phyloP scores from a whole-genome alignment of 73 alveolate species.

The Tetrahymena elliotti region DNA sequence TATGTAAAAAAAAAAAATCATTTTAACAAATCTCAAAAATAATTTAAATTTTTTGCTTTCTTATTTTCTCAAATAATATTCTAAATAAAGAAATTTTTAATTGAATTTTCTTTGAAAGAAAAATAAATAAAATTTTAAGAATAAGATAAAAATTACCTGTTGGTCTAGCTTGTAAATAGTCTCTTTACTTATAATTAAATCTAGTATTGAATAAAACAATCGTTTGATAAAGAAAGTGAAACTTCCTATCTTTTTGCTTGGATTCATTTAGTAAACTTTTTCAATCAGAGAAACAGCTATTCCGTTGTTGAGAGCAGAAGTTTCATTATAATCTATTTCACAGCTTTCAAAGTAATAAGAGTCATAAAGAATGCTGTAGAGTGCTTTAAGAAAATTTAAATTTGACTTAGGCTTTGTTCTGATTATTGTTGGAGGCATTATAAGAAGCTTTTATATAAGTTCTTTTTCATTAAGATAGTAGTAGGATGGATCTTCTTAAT shows the following conservation, averaged over 20 bases:
- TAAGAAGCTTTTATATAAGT: background rate
- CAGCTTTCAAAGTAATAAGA: background rate
- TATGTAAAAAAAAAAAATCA: too few relatives aligned
- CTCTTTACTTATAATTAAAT: background rate
- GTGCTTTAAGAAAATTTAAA: background rate
- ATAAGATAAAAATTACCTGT: background rate
- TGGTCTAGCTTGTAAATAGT: background rate
- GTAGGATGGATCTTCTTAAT: background rate
- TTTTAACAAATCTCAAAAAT: too few relatives aligned
- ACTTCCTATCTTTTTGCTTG: background rate
- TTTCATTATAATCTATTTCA: background rate
- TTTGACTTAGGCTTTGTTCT: background rate
- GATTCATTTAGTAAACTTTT: background rate
- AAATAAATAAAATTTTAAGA: background rate
- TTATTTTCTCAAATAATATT: too few relatives aligned
- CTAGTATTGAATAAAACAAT: background rate
- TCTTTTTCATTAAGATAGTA: background rate
- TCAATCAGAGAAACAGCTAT: background rate
- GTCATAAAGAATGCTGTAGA: background rate
- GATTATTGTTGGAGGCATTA: background rate
- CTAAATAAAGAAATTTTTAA: too few relatives aligned
- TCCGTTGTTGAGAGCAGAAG: background rate
- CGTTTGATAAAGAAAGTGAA: background rate
- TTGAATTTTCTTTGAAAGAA: too few relatives aligned
- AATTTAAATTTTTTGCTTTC: too few relatives aligned